Conservation (phyloP, 2,329 filamentous ascomycete species). For the Aspergillus spinulosporus region DNA sequence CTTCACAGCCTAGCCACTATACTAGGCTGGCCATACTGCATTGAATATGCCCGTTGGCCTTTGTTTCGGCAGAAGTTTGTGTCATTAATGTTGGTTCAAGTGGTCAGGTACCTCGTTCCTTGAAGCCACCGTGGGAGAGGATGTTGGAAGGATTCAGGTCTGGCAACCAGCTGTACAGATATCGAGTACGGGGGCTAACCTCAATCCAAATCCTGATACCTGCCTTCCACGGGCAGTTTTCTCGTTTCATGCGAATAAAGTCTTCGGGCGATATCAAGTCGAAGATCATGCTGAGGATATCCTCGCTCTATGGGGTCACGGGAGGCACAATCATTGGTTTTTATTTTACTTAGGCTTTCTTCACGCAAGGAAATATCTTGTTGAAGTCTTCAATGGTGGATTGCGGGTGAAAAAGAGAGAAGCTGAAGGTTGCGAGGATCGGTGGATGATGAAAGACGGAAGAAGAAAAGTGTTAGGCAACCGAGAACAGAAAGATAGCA, state of each 20-base stretch:
- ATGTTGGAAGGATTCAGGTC: background rate
- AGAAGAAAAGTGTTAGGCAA: too few species aligned
- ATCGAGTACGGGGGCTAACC: background rate
- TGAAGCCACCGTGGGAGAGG: background rate
- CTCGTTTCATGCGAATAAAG: background rate
- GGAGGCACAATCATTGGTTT: too few species aligned
- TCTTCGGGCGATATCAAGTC: background rate
- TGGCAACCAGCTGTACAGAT: background rate
- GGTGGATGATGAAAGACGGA: too few species aligned
- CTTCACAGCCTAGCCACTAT: too few species aligned
- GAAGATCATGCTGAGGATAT: constrained; percentile 3
- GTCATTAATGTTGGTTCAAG: background rate
- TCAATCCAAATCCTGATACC: background rate
- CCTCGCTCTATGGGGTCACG: background rate
- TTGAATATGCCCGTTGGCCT: background rate
- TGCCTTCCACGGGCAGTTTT: background rate
- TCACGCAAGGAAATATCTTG: too few species aligned
- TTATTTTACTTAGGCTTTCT: too few species aligned
- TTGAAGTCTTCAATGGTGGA: too few species aligned
- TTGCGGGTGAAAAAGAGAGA: too few species aligned
- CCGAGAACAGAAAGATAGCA: too few species aligned
- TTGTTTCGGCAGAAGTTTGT: background rate
- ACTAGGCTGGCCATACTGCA: too few species aligned
- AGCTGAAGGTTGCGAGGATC: too few species aligned
- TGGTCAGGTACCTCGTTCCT: background rate